Conservation (phyloP, 2,329 filamentous ascomycete species). For the Aspergillus fumigatiaffinis region DNA sequence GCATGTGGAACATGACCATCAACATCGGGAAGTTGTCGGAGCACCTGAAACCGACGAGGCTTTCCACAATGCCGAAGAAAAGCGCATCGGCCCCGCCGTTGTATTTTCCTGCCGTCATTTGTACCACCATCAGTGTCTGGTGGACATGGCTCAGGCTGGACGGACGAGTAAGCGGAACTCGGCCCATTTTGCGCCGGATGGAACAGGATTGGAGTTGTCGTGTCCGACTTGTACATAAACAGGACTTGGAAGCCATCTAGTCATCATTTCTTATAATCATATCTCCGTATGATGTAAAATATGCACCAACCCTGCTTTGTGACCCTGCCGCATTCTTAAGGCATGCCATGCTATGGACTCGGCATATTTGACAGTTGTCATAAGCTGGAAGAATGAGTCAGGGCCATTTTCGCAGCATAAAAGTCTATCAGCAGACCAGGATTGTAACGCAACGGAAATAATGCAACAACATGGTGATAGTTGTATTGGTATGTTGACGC, state of each 20-base stretch:
- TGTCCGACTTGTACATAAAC: slow-evolving; percentile 39
- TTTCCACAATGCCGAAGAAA: slow-evolving; percentile 3
- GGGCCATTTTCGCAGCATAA: not conserved
- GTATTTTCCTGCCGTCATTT: slow-evolving; percentile 49
- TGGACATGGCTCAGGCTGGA: slow-evolving; percentile 21
- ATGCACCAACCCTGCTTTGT: not conserved
- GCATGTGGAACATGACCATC: slow-evolving; percentile 9
- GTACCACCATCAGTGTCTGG: slow-evolving; percentile 45
- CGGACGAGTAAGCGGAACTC: slow-evolving; percentile 9
- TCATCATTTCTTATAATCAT: not conserved
- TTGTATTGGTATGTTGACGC: not conserved
- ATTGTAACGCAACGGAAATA: not conserved
- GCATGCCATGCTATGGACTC: no score
- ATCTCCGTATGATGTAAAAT: not conserved
- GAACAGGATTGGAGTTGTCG: slow-evolving; percentile 24
- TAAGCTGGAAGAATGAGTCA: not conserved
- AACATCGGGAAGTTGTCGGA: not conserved
- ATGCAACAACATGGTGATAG: not conserved
- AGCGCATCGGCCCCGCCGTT: slow-evolving; percentile 30
- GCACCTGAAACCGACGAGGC: slow-evolving; percentile 2
- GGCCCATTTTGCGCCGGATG: slow-evolving; percentile 19
- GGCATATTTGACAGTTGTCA: not conserved
- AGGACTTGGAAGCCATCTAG: not conserved
- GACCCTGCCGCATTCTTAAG: not conserved
- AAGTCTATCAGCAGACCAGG: not conserved